Evolutionary conservation across 2,329 filamentous ascomycete species (phyloP), one percentile per base, ranked within the genome.

Genomic region (Hirsutella thompsonii): DNA sequence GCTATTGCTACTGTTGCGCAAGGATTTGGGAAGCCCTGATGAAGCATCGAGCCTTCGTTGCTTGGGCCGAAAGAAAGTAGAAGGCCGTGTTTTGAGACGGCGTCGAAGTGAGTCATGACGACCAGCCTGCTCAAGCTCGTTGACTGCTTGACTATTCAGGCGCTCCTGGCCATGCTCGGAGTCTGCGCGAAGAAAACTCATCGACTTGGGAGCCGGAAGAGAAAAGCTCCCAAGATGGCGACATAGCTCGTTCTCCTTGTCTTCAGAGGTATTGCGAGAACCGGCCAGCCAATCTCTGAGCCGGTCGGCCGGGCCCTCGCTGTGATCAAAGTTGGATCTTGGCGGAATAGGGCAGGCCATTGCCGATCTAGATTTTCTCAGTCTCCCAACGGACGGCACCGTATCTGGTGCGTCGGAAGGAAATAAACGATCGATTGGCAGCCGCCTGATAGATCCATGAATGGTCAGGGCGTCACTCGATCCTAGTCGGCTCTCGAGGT

Each of bases 341-440:
- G 34, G 49, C 45, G 26, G 43, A 40, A 19, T 50, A 42, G 60
- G 58, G 2, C 58, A 54, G 10, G 60, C 56, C 45, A 72, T 64
- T 69, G 76, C 70, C 0, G 75, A 79, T 43, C 61, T 69, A 1
- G 74, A 74, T 49, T 69, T 74, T 35, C 71, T 70, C 34, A 78
- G 54, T 21, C 61, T 66, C 37, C 66, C 63, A 47, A 66, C 70
- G 0, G 70, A 70, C 2, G 65, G 67, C 13, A 67, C 64, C 23
- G 60, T 60, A 3, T 61, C 62, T 26, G 66, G 53, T 40, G 70
- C 64, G 42, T 74, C 68, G 43, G 72, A 66, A 1, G 61, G 61
- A 4, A 62, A 67, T 50, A 68, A 70, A 41, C 63, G 61, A 3
- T 48, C 67, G 60, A 29, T 68, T 58, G 32, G 57, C 59, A 37